Evolutionary conservation across 1,139 yeast species (phyloP), one percentile per base, ranked within the genome.

Genomic region (Geotrichum klebahnii): DNA sequence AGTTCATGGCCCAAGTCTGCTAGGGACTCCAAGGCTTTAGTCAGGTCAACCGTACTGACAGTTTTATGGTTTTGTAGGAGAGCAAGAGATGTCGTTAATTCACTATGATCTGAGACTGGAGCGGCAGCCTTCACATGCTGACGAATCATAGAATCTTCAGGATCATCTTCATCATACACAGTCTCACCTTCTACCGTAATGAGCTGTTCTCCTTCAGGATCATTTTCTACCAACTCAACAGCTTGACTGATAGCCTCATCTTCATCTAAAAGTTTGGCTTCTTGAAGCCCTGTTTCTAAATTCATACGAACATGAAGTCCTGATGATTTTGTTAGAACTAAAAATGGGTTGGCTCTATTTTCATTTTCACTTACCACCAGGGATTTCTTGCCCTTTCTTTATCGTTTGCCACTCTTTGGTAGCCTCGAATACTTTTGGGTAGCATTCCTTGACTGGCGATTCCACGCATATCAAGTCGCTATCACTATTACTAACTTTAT

Each of bases 231-330:
- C n/a, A 49, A 20, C 17, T 53, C 47, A 23, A 46, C 49, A n/a
- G 51, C 54, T 16, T 47, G 52, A 14, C 26, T 42, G 14, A 31
- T 41, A 3, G 54, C 53, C 2, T 57, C 59, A 4, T 59, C 61
- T 52, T 57, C 46, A 12, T 50, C 52, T 2, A 53, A 62, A 8
- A 83, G 52, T 57, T 78, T 84, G 1, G 95, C 96, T 63, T 83
- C 86, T 61, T 74, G 79, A 36, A 69, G 65, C 24, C 83, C 80
- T 0, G 89, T 82, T 24, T 83, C 88, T 50, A 85, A 69, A 64
- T 87, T 78, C 60, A 84, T 63, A 60, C 87, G 72, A 41, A 84
- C 80, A 66, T 88, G 95, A 41, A 88, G 69, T 0, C 96, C 96
- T 16, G 77, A 77, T 0, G n/a, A 16, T 20, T 32, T 3, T 22